These are phyloP conservation scores for Heterobasidion occidentale DNA, from an alignment of 1,284 basidiomycete species.

Conservation along the genomic window DNA sequence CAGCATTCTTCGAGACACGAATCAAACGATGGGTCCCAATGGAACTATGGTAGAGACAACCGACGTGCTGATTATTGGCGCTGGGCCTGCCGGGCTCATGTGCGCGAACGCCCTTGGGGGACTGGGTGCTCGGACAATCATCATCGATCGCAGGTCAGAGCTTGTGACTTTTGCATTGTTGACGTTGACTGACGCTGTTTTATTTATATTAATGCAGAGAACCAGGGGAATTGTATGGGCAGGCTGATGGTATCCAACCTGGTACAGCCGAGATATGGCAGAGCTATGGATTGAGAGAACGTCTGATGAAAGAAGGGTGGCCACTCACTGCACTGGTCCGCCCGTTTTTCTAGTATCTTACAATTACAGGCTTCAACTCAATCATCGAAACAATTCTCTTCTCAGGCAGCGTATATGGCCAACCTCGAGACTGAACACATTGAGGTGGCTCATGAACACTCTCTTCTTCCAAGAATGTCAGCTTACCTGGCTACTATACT, in stretches of 20 bases:
- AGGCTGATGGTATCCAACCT: background rate
- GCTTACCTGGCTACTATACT: too few species aligned
- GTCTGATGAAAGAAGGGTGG: too few species aligned
- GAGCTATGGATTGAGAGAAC: background rate
- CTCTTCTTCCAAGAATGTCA: too few species aligned
- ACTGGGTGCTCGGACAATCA: conserved; percentile 21
- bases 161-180: background rate
- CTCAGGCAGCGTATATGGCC: too few species aligned
- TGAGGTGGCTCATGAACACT: too few species aligned
- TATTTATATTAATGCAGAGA: background rate
- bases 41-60: background rate
- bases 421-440: too few species aligned
- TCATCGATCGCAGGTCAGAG: background rate
- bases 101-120: conserved; percentile 19
- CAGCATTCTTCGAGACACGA: background rate
- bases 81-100: conserved; percentile 27
- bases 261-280: conserved; percentile 7
- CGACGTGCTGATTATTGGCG: conserved; percentile 28
- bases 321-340: too few species aligned
- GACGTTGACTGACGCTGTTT: background rate
- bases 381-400: too few species aligned
- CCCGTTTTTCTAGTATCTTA: too few species aligned
- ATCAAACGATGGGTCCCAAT: background rate
- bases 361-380: too few species aligned
- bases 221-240: background rate